Percentiles rank a stretch among this genome's conserved stretches.
These are phyloP conservation scores for Hydnum rufescens DNA, from an alignment of 768 basidiomycete species.

Conservation along the genomic window DNA sequence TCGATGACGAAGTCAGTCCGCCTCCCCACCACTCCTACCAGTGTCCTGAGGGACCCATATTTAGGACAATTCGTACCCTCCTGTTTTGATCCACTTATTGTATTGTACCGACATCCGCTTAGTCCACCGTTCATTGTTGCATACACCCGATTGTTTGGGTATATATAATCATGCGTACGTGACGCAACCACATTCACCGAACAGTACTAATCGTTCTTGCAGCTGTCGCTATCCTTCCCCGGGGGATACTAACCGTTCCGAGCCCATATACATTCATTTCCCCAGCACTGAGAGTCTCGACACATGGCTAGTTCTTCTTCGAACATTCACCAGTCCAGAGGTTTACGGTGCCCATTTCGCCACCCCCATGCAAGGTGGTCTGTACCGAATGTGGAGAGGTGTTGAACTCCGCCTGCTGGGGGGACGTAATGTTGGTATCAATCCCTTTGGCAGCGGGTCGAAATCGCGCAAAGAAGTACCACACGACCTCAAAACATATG, in stretches of 20 bases:
- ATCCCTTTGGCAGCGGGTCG: constrained; percentile 17
- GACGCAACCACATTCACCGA: no score
- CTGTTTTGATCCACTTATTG: no score
- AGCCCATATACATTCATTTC: constrained; percentile 62
- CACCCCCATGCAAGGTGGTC: constrained; percentile 30
- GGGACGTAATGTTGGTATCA: constrained; percentile 49
- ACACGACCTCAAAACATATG: not conserved
- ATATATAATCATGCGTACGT: no score
- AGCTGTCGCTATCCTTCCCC: no score
- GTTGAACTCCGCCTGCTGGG: constrained; percentile 53
- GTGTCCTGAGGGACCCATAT: no score
- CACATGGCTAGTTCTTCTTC: constrained; percentile 62
- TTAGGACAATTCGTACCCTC: no score
- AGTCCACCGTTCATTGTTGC: no score
- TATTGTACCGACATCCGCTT: no score
- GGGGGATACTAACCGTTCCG: constrained; percentile 27
- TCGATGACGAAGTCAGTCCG: no score
- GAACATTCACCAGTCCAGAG: constrained; percentile 64
- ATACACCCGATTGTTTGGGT: no score
- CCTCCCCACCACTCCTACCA: no score
- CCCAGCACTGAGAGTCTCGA: constrained; percentile 38
- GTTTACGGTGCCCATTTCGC: constrained; percentile 34
- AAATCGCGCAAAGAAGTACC: not conserved
- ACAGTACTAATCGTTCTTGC: no score
- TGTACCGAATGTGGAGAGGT: constrained; percentile 78